Percentiles rank a stretch among this genome's conserved stretches.
phyloP scores from a whole-genome alignment of 192 early-diverging fungal species.

The Mortierella claussenii region DNA sequence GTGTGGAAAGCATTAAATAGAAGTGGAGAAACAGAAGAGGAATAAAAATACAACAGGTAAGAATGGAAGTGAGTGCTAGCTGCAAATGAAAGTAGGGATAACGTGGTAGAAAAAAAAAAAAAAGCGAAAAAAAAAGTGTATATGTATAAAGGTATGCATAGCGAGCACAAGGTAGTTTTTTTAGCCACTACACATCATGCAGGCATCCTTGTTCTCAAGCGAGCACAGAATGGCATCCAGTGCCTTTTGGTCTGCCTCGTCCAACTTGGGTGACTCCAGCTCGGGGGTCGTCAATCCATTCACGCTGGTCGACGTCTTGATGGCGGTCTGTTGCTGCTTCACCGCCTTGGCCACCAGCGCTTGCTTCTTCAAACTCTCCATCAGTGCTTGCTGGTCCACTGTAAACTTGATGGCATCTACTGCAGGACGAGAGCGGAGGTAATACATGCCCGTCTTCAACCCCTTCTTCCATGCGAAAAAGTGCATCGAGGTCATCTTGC shows the following conservation, averaged over 20 bases:
- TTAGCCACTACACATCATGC: constrained; percentile 90
- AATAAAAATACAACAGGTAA: too few species aligned
- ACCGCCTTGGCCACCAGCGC: constrained; percentile 43
- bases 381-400: constrained; percentile 81
- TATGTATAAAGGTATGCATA: not conserved
- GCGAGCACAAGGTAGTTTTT: not conserved
- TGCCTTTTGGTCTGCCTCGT: constrained; percentile 58
- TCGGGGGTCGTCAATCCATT: constrained; percentile 53
- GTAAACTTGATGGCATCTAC: constrained; percentile 98
- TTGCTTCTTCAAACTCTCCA: constrained; percentile 60
- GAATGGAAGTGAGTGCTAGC: too few species aligned
- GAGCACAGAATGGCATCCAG: constrained; percentile 82
- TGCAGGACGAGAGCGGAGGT: constrained; percentile 91
- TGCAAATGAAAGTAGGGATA: too few species aligned
- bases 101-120: too few species aligned
- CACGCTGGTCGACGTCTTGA: constrained; percentile 5
- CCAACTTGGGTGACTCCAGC: constrained; percentile 45
- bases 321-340: constrained; percentile 39
- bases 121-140: not conserved
- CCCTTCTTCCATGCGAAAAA: constrained; percentile 98
- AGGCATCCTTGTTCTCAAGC: constrained; percentile 91
- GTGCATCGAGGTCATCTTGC: constrained; percentile 97
- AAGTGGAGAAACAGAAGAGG: too few species aligned
- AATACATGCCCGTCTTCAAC: constrained; percentile 99
- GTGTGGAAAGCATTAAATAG: too few species aligned